Conservation (phyloP, 805 yeast species). For the Cephaloascus albidus region DNA sequence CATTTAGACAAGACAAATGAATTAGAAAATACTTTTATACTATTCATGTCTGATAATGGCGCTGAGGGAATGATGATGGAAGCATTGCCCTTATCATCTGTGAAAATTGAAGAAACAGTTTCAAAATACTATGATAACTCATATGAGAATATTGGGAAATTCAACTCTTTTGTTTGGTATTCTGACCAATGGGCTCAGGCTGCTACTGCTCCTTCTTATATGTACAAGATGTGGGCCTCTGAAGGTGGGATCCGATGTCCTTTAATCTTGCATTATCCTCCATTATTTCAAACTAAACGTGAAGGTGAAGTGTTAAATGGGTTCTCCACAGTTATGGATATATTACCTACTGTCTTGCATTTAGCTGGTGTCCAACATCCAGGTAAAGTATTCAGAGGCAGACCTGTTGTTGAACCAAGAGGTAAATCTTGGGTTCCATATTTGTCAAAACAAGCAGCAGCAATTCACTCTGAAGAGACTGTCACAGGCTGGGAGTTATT, state of each 20-base stretch:
- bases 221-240: conserved; percentile 48
- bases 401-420: conserved; percentile 31
- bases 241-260: conserved; percentile 59
- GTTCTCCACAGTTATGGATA: conserved; percentile 52
- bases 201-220: conserved; percentile 45
- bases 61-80: conserved; percentile 55
- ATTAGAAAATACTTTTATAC: conserved; percentile 44
- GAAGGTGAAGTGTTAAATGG: conserved; percentile 21
- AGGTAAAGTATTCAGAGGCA: conserved; percentile 26
- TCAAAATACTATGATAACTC: conserved; percentile 29
- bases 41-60: conserved; percentile 58
- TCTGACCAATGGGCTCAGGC: conserved; percentile 57
- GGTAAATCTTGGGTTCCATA: conserved; percentile 37
- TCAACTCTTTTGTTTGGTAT: conserved; percentile 40
- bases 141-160: conserved; percentile 37
- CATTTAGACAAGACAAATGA: conserved; percentile 31
- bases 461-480: conserved; percentile 29
- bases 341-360: conserved; percentile 46
- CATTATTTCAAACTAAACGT: conserved; percentile 9
- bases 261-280: conserved; percentile 36
- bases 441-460: conserved; percentile 15
- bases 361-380: conserved; percentile 37
- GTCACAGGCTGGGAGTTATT: conserved; percentile 51
- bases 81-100: conserved; percentile 35
- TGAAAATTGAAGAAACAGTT: conserved; percentile 15